Evolutionary conservation across 2,329 filamentous ascomycete species (phyloP).

Genomic region (Chaetomiaceae sp.): DNA sequence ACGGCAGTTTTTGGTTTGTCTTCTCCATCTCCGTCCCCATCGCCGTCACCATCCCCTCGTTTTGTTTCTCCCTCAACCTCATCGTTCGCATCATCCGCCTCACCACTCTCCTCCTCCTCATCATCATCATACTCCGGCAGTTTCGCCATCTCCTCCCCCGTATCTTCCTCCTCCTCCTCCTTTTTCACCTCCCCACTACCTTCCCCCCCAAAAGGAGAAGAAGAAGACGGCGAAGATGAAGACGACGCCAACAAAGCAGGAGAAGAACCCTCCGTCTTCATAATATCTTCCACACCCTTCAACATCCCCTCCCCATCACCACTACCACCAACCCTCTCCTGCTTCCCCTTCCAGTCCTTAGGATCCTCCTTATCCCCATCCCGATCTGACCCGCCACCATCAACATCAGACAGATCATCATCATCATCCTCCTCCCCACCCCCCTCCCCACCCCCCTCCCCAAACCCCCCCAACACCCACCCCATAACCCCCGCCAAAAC

Average conservation of each 20-base stretch:
- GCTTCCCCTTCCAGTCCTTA: too few relatives aligned
- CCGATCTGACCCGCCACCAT: too few relatives aligned
- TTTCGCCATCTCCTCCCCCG: background rate
- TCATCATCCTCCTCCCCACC: constrained; percentile 31
- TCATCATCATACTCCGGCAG: constrained; percentile 22
- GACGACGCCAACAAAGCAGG: too few relatives aligned
- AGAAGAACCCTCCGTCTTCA: background rate
- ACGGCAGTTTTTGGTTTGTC: too few relatives aligned
- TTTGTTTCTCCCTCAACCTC: constrained; percentile 27
- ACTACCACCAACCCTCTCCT: background rate
- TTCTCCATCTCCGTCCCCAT: constrained; percentile 22
- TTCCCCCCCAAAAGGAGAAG: background rate
- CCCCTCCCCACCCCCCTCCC: constrained; percentile 17
- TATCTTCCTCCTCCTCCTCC: constrained; percentile 30
- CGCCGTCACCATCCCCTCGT: constrained; percentile 12
- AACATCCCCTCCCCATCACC: background rate
- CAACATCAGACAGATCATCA: too few relatives aligned
- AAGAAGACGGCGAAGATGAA: background rate
- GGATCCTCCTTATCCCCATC: too few relatives aligned
- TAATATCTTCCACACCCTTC: background rate
- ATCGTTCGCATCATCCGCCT: constrained; percentile 43
- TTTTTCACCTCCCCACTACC: constrained; percentile 30
- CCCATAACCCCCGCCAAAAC: constrained; percentile 47
- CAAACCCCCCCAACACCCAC: constrained; percentile 52
- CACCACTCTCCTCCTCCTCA: constrained; percentile 38